Conservation (phyloP, 208 protist genomes). For the Kentomonas sorsogonicus region DNA sequence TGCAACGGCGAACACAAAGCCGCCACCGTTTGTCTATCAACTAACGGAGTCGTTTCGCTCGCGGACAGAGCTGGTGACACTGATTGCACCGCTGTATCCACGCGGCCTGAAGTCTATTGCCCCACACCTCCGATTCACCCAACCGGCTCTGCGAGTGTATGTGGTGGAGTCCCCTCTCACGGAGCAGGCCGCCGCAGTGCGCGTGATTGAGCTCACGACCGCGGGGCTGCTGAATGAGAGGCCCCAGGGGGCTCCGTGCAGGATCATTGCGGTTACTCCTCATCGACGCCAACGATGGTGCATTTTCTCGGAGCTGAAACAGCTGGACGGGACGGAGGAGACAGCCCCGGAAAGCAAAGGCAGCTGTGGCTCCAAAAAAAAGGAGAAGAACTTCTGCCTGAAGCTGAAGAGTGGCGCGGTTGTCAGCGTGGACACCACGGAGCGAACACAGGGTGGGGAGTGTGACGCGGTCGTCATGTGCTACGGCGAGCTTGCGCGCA, state of each 20-base stretch:
- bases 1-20: not conserved
- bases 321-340: no score
- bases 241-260: not conserved
- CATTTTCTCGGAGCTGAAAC: no score
- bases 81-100: not conserved
- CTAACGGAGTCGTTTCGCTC: constrained; percentile 14
- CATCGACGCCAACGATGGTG: constrained; percentile 15
- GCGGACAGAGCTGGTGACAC: not conserved
- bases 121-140: not conserved
- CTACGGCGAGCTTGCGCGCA: constrained; percentile 7
- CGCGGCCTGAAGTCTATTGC: not conserved
- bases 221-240: not conserved
- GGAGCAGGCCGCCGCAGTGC: not conserved
- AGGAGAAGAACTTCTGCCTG: not conserved
- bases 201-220: no score
- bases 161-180: not conserved
- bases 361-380: not conserved
- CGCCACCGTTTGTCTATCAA: constrained; percentile 10
- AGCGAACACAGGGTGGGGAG: constrained; percentile 15
- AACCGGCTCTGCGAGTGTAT: not conserved
- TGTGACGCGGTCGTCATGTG: constrained; percentile 12
- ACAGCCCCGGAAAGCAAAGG: no score
- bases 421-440: constrained; percentile 11
- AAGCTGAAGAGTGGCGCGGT: no score
- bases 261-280: constrained; percentile 10